Evolutionary conservation across 2,329 filamentous ascomycete genomes (phyloP), one percentile per base, ranked within the genome.

Genomic region (Clonostachys chloroleuca): DNA sequence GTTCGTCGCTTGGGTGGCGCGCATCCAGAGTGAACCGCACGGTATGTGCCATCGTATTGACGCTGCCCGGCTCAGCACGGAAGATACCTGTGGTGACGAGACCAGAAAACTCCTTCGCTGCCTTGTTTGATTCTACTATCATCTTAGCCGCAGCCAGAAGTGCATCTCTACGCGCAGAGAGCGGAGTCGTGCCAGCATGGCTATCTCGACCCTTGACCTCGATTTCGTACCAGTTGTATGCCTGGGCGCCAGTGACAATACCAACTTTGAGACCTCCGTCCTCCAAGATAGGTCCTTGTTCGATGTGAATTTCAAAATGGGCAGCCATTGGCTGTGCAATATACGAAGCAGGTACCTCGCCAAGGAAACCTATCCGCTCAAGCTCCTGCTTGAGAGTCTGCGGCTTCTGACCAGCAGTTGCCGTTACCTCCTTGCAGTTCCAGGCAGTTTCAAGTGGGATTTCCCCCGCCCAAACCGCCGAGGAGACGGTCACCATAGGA

Each of bases 221-320:
- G 30, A 50, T 42, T 18, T 47, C 34, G 37, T 41, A 47, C 48
- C 48, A 50, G 6, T 30, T 33, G 34, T 47, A 47, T 5, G 48
- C 48, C 41, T 50, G 48, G 7, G 30, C 48, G 10, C 48, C 48
- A 4, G 40, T 35, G 12, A 50, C 48, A 17, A 50, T 42, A 17
- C 48, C 48, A 24, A 50, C 43, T 37, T 47, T 36, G 9, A 34
- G 30, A 20, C 42, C 33, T 34, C 36, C 33, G 12, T 42, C 45
- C 18, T 89, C 82, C 2, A 92, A 73, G 34, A 87, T 78, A 0
- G 87, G 87, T 0, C 87, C 87, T 62, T 92, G 88, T 61, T 92
- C 87, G 47, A 91, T 90, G 59, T 90, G 87, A 6, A 90, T 70
- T 63, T 91, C 87, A 56, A 91, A 90, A 63, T 90, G 86, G 2